Conservation (phyloP, 1,284 basidiomycete species). For the Waitea zeae region DNA sequence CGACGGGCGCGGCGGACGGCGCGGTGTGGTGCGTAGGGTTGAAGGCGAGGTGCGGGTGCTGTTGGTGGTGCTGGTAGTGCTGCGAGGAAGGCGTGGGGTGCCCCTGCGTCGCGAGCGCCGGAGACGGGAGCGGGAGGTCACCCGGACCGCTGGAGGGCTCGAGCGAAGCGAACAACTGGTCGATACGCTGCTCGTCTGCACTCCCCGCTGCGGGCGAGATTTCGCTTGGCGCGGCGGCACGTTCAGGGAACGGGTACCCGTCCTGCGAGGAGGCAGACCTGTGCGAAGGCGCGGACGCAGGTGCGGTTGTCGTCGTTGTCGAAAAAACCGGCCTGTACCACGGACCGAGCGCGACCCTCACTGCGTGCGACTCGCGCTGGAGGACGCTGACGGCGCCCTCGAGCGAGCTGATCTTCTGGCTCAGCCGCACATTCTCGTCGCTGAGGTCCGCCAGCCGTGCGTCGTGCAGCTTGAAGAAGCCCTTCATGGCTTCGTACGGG, state of each 20-base stretch:
- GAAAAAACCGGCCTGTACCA: constrained; percentile 29
- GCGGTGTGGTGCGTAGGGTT: no score
- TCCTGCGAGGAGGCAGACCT: no score
- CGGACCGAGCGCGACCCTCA: constrained; percentile 40
- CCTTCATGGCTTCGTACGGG: constrained; percentile 43
- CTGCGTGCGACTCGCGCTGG: constrained; percentile 30
- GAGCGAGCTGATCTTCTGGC: constrained; percentile 30
- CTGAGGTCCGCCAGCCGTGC: constrained; percentile 24
- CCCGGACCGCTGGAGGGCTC: background rate
- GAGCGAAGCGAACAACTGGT: no score
- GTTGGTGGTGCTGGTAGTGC: background rate
- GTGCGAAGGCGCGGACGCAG: constrained; percentile 7
- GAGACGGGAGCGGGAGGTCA: background rate
- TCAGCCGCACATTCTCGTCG: constrained; percentile 43
- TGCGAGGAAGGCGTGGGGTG: background rate
- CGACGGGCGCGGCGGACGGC: constrained; percentile 21
- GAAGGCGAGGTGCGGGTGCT: background rate
- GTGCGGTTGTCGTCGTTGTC: constrained; percentile 10
- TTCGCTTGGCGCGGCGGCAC: no score
- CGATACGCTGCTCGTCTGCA: no score
- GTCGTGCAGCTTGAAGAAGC: constrained; percentile 34
- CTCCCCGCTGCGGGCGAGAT: no score
- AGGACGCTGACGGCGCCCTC: constrained; percentile 31
- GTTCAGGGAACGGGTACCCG: no score
- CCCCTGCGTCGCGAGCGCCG: background rate